Conservation (phyloP, 306 rosid species). For the Glycine latifolia region DNA sequence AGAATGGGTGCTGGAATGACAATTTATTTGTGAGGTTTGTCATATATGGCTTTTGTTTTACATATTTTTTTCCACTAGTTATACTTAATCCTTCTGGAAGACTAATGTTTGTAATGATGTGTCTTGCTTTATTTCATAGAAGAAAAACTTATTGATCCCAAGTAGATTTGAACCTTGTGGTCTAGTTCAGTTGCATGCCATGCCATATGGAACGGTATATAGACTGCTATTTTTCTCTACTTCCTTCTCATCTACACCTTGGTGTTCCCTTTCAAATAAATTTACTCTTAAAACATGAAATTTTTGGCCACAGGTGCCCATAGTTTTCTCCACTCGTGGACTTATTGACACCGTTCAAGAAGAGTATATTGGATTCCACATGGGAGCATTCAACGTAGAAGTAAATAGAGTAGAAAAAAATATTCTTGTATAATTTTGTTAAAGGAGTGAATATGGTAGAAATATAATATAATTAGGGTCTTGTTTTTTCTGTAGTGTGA, state of each 20-base stretch:
- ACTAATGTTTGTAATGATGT: too few species aligned
- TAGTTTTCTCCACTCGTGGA: conserved; percentile 85
- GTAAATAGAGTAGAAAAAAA: conserved; percentile 50
- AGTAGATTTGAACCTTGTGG: conserved; percentile 95
- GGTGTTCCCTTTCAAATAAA: background rate
- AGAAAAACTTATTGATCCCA: conserved; percentile 57
- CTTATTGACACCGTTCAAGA: conserved; percentile 85
- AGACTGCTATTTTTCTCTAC: background rate
- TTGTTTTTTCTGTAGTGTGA: conserved; percentile 64
- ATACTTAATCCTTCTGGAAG: too few species aligned
- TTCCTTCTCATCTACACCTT: background rate
- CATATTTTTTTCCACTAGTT: too few species aligned
- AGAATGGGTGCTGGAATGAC: too few species aligned
- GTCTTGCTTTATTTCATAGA: too few species aligned
- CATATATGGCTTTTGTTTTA: too few species aligned
- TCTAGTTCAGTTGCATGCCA: conserved; percentile 82
- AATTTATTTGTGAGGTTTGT: too few species aligned
- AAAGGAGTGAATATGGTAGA: conserved; percentile 2
- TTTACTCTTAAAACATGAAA: conserved; percentile 17
- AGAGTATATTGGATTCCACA: conserved; percentile 84
- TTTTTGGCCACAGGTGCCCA: conserved; percentile 61
- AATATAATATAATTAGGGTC: background rate
- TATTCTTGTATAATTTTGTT: conserved; percentile 16
- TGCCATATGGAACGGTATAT: conserved; percentile 80
- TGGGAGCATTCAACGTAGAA: conserved; percentile 64